Evolutionary conservation across 2,329 filamentous ascomycete species (phyloP).

Genomic region (Cordyceps farinosa): DNA sequence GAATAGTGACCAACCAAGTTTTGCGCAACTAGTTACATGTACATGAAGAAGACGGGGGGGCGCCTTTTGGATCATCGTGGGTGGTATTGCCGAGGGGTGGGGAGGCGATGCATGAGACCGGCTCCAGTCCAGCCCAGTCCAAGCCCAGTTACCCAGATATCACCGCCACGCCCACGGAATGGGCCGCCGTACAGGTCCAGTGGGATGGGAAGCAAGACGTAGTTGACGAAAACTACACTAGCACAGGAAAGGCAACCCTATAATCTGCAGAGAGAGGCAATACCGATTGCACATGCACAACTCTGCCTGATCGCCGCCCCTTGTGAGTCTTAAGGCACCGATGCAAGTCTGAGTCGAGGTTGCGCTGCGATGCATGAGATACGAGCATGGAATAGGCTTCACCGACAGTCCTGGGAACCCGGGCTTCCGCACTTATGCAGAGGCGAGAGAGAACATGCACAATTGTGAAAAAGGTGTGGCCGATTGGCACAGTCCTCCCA

Average conservation of each 20-base stretch:
- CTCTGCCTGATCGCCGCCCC: background rate
- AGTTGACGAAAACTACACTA: no score
- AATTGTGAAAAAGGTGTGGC: background rate
- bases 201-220: background rate
- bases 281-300: background rate
- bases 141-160: background rate
- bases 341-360: background rate
- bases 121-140: background rate
- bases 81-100: background rate
- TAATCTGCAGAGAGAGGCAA: background rate
- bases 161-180: background rate
- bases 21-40: no score
- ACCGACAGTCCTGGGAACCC: background rate
- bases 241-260: background rate
- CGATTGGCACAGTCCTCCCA: background rate
- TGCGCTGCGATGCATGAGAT: background rate
- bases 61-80: background rate
- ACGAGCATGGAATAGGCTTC: background rate
- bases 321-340: constrained; percentile 5
- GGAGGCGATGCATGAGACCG: background rate
- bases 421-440: background rate
- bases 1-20: no score
- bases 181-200: background rate
- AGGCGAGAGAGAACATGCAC: background rate
- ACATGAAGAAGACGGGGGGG: background rate